phyloP scores from a whole-genome alignment of 768 basidiomycete genomes.

The Thelephora aurantiotincta region DNA sequence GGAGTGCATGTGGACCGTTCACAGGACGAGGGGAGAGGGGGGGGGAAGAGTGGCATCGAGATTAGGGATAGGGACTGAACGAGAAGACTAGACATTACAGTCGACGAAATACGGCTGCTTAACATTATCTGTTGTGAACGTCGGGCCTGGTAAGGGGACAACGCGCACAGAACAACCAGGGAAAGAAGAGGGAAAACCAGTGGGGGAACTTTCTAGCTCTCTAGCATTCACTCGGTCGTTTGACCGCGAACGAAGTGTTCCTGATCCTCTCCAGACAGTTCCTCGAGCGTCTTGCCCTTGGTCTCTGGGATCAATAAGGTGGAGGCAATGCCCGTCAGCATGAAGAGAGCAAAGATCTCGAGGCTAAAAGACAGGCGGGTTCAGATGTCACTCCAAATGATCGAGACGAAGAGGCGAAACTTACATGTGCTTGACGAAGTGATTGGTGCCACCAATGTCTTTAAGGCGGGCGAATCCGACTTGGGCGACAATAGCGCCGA shows the following conservation, averaged over 20 bases:
- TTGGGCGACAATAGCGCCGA: slow-evolving; percentile 72
- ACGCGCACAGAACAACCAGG: too few species aligned
- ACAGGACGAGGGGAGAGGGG: too few species aligned
- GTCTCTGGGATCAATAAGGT: slow-evolving; percentile 75
- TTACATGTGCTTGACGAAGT: slow-evolving; percentile 57
- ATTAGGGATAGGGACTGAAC: too few species aligned
- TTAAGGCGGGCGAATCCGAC: slow-evolving; percentile 58
- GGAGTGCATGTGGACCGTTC: too few species aligned
- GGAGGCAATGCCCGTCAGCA: slow-evolving; percentile 75
- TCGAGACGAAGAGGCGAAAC: slow-evolving; percentile 12
- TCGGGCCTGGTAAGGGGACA: too few species aligned
- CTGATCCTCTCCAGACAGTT: slow-evolving; percentile 61
- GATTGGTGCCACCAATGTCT: slow-evolving; percentile 51
- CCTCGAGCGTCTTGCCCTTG: slow-evolving; percentile 49
- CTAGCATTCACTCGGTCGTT: too few species aligned
- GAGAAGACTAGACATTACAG: too few species aligned
- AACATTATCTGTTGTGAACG: too few species aligned
- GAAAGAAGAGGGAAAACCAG: too few species aligned
- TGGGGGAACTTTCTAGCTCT: too few species aligned
- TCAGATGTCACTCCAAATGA: background rate
- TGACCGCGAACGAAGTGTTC: slow-evolving; percentile 34
- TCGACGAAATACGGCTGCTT: too few species aligned
- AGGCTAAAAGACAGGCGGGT: slow-evolving; percentile 24
- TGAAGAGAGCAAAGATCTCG: slow-evolving; percentile 75
- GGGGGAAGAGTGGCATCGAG: too few species aligned